These are phyloP conservation scores for Botrytis pseudocinerea DNA, from an alignment of 2,329 filamentous ascomycete genomes.

Conservation along the genomic window DNA sequence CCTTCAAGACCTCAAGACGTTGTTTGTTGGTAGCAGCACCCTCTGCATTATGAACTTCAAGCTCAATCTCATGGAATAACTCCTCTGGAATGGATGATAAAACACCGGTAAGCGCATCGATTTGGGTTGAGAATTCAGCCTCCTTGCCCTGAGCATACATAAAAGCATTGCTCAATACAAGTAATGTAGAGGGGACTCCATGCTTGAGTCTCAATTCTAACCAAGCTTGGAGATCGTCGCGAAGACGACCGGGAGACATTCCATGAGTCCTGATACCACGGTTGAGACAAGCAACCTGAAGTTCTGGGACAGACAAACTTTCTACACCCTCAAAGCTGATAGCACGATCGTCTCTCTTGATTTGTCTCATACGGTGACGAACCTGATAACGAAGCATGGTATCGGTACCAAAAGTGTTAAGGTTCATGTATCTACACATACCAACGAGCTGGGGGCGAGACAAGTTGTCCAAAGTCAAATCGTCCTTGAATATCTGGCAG, in stretches of 20 bases:
- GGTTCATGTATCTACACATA: slow-evolving; percentile 98
- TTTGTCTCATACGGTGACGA: slow-evolving; percentile 96
- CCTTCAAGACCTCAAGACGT: slow-evolving; percentile 94
- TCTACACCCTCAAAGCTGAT: slow-evolving; percentile 94
- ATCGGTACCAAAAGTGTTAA: slow-evolving; percentile 95
- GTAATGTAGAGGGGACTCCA: slow-evolving; percentile 91
- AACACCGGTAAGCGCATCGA: slow-evolving; percentile 89
- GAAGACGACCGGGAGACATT: slow-evolving; percentile 81
- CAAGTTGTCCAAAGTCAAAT: slow-evolving; percentile 94
- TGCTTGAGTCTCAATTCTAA: slow-evolving; percentile 90
- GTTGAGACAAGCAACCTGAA: slow-evolving; percentile 88
- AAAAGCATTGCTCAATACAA: slow-evolving; percentile 96
- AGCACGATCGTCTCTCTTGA: slow-evolving; percentile 95
- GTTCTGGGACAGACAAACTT: slow-evolving; percentile 85
- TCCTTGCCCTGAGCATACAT: slow-evolving; percentile 90
- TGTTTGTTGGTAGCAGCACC: slow-evolving; percentile 98
- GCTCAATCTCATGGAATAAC: slow-evolving; percentile 98
- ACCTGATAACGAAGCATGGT: slow-evolving; percentile 97
- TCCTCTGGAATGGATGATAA: slow-evolving; percentile 95
- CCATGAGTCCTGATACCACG: slow-evolving; percentile 92
- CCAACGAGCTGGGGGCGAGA: slow-evolving; percentile 93
- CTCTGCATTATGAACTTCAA: slow-evolving; percentile 95
- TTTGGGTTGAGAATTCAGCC: slow-evolving; percentile 79
- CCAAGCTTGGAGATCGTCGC: slow-evolving; percentile 91
- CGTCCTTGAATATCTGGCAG: slow-evolving; percentile 98